These are phyloP conservation scores for Paecilomyces formosus DNA, from an alignment of 2,329 filamentous ascomycete species.

Conservation along the genomic window DNA sequence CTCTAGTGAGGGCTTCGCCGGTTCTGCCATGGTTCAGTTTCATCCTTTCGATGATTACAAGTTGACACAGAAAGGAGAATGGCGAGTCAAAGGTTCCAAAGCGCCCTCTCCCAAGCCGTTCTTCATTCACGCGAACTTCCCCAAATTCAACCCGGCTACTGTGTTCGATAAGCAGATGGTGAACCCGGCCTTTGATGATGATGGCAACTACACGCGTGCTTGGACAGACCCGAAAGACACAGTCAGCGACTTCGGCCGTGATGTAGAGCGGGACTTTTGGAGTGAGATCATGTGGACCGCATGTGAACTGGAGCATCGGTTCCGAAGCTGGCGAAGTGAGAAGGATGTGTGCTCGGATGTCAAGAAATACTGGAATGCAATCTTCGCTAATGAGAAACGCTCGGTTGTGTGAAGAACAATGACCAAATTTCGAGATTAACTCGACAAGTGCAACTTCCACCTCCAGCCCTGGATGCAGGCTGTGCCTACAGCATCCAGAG, in stretches of 20 bases:
- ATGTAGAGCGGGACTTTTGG: conserved; percentile 33
- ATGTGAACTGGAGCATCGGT: conserved; percentile 28
- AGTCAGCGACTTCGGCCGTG: conserved; percentile 22
- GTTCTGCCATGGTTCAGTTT: conserved; percentile 32
- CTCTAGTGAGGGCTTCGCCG: conserved; percentile 21
- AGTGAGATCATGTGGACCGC: conserved; percentile 30
- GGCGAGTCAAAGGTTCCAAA: conserved; percentile 21
- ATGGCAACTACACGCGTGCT: conserved; percentile 24
- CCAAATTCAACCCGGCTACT: conserved; percentile 33
- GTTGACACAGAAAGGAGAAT: conserved; percentile 17
- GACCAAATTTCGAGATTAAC: not conserved
- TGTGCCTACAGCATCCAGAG: not conserved
- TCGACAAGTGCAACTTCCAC: not conserved
- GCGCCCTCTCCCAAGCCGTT: conserved; percentile 23
- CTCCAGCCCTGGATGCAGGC: not conserved
- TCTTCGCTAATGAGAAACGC: conserved; percentile 15
- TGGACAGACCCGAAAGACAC: conserved; percentile 23
- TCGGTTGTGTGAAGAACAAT: not conserved
- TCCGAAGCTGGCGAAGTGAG: conserved; percentile 24
- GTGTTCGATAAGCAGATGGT: conserved; percentile 24
- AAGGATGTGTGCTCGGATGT: conserved; percentile 24
- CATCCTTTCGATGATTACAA: conserved; percentile 27
- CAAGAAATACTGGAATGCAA: conserved; percentile 26
- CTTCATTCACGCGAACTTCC: conserved; percentile 34
- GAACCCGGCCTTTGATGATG: conserved; percentile 20